phyloP scores from a whole-genome alignment of 495 filamentous ascomycete genomes.

The Penicillium paxilli region DNA sequence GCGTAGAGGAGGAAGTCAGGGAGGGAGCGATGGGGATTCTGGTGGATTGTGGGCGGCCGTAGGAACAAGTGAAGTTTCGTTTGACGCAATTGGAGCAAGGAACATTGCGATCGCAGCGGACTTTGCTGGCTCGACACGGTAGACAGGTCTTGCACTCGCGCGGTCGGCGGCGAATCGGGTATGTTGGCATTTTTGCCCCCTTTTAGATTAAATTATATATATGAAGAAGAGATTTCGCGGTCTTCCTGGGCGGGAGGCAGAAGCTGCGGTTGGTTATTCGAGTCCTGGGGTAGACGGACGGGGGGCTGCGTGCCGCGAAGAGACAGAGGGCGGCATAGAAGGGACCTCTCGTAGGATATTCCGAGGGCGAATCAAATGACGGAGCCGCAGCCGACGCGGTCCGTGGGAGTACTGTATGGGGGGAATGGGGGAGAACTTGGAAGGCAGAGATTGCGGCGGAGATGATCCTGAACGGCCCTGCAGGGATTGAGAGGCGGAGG shows the following conservation, averaged over 20 bases:
- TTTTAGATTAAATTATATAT: too few relatives aligned
- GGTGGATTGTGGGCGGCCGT: slow-evolving; percentile 60
- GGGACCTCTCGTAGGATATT: slow-evolving; percentile 1
- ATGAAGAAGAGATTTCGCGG: slow-evolving; percentile 4
- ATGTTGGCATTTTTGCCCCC: slow-evolving; percentile 33
- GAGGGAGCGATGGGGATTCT: slow-evolving; percentile 15
- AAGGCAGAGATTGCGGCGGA: background rate
- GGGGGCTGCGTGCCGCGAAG: slow-evolving; percentile 16
- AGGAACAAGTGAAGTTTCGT: slow-evolving; percentile 67
- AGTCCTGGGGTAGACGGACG: slow-evolving; percentile 7
- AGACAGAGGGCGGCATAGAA: slow-evolving; percentile 22
- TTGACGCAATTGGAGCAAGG: slow-evolving; percentile 76
- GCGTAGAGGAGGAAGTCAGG: slow-evolving; percentile 17
- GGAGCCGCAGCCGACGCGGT: background rate
- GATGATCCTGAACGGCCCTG: too few relatives aligned
- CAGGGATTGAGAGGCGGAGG: too few relatives aligned
- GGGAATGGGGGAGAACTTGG: background rate
- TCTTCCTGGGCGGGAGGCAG: too few relatives aligned
- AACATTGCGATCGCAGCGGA: slow-evolving; percentile 71
- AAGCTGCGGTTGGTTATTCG: background rate
- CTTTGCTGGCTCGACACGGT: slow-evolving; percentile 50
- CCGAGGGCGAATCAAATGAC: slow-evolving; percentile 2
- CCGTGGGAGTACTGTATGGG: background rate
- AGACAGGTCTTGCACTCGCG: slow-evolving; percentile 52
- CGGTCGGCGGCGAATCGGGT: slow-evolving; percentile 46